Evolutionary conservation across 352 stramenopile species (phyloP).

Genomic region (Phytopythium cucurbitacearum): DNA sequence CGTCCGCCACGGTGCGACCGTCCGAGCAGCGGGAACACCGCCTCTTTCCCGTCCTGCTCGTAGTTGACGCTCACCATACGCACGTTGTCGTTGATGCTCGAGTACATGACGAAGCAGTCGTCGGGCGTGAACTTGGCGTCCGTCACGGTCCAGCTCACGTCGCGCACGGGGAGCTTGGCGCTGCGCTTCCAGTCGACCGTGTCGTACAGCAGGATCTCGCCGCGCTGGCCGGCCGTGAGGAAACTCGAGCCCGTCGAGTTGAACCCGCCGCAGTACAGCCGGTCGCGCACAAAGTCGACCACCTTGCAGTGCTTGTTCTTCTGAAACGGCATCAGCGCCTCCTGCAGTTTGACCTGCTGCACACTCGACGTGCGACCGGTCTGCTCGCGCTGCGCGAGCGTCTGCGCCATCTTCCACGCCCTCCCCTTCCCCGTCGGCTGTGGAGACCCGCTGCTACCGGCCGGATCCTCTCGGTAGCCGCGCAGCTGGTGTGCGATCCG

Average conservation of each 20-base stretch:
- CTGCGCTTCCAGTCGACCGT: slow-evolving; percentile 61
- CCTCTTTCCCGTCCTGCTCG: slow-evolving; percentile 42
- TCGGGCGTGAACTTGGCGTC: slow-evolving; percentile 82
- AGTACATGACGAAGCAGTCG: slow-evolving; percentile 69
- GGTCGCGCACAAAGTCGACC: slow-evolving; percentile 60
- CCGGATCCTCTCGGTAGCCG: slow-evolving; percentile 33
- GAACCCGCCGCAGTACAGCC: slow-evolving; percentile 80
- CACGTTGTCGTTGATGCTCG: slow-evolving; percentile 79
- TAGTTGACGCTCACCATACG: slow-evolving; percentile 71
- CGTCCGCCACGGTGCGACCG: slow-evolving; percentile 21
- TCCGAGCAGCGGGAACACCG: slow-evolving; percentile 39
- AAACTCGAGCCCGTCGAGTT: slow-evolving; percentile 67
- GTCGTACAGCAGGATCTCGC: slow-evolving; percentile 72
- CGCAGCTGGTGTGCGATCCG: slow-evolving; percentile 69
- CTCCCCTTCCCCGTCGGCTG: slow-evolving; percentile 7
- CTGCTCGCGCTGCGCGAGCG: slow-evolving; percentile 64
- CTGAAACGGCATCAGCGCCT: slow-evolving; percentile 80
- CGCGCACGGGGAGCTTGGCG: slow-evolving; percentile 47
- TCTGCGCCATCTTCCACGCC: slow-evolving; percentile 38
- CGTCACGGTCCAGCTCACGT: slow-evolving; percentile 80
- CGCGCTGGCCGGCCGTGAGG: slow-evolving; percentile 60
- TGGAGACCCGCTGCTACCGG: background rate
- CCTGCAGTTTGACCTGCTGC: slow-evolving; percentile 66
- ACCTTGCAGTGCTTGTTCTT: slow-evolving; percentile 72
- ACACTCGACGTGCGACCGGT: slow-evolving; percentile 53